A percentile compares a stretch with the other conserved stretches of the same genome.
Conservation (phyloP, 768 basidiomycete species). For the Rhizopogon roseolus region DNA sequence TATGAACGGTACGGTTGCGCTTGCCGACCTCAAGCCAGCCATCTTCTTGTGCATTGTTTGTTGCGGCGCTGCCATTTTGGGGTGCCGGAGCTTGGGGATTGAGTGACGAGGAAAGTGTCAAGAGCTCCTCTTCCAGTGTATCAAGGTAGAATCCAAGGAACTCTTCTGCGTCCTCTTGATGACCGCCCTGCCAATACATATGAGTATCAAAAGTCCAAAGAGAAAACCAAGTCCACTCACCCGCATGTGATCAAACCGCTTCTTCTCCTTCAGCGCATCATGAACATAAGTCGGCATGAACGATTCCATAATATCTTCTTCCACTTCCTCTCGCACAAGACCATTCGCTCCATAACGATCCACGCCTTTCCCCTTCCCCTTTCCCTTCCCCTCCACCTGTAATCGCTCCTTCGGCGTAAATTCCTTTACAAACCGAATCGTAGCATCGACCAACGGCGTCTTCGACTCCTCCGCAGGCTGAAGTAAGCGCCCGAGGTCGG, state of each 20-base stretch:
- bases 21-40: constrained; percentile 94
- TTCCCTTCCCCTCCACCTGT: constrained; percentile 30
- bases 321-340: constrained; percentile 30
- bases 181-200: constrained; percentile 57
- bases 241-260: constrained; percentile 89
- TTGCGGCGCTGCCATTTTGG: constrained; percentile 6
- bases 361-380: constrained; percentile 36
- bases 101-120: constrained; percentile 56
- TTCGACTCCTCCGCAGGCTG: constrained; percentile 22
- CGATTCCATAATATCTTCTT: constrained; percentile 51
- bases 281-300: constrained; percentile 87
- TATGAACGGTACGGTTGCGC: constrained; percentile 75
- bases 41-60: constrained; percentile 33
- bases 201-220: constrained; percentile 1
- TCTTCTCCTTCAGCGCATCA: constrained; percentile 90
- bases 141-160: constrained; percentile 98
- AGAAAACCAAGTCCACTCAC: constrained; percentile 37
- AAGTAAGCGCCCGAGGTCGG: constrained; percentile 58
- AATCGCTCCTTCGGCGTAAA: constrained; percentile 38
- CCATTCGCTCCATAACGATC: constrained; percentile 22
- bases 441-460: constrained; percentile 63
- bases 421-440: constrained; percentile 72
- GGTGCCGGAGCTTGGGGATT: constrained; percentile 30
- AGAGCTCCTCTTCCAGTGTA: constrained; percentile 88
- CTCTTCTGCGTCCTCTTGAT: constrained; percentile 98